phyloP scores from a whole-genome alignment of 164 flowering plant genomes.

The Stephania cephalantha region DNA sequence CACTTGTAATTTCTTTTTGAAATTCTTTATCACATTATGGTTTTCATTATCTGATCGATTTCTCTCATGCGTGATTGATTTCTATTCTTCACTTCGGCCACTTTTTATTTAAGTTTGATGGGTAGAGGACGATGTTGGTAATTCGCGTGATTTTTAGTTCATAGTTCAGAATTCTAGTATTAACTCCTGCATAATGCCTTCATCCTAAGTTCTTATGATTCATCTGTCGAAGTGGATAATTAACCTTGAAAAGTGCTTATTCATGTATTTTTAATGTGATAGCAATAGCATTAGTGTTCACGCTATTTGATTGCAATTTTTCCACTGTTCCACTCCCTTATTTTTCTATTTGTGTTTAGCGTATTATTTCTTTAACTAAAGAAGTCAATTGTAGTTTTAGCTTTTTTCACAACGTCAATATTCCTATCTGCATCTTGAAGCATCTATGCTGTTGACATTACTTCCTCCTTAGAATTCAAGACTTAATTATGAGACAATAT shows the following conservation, averaged over 20 bases:
- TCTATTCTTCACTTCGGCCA: not conserved
- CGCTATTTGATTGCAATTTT: not conserved
- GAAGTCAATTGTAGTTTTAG: not conserved
- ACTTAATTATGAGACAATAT: not conserved
- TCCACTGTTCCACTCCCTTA: not conserved
- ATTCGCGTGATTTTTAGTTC: not conserved
- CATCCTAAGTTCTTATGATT: not conserved
- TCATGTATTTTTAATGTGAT: too few relatives aligned
- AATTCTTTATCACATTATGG: too few relatives aligned
- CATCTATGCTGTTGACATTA: too few relatives aligned
- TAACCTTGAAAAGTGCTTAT: not conserved
- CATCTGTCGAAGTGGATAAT: not conserved
- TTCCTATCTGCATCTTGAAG: not conserved
- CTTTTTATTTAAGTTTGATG: not conserved
- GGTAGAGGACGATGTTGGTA: not conserved
- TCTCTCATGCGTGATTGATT: not conserved
- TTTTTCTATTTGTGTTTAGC: not conserved
- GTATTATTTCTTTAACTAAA: not conserved
- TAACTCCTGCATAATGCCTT: not conserved
- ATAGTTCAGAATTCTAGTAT: not conserved
- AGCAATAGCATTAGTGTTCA: not conserved
- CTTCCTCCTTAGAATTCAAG: not conserved
- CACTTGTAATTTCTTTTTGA: not conserved
- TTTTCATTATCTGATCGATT: too few relatives aligned
- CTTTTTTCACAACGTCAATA: not conserved